These are phyloP conservation scores for Ustilago hordei DNA, from an alignment of 1,284 basidiomycete species.

Conservation along the genomic window DNA sequence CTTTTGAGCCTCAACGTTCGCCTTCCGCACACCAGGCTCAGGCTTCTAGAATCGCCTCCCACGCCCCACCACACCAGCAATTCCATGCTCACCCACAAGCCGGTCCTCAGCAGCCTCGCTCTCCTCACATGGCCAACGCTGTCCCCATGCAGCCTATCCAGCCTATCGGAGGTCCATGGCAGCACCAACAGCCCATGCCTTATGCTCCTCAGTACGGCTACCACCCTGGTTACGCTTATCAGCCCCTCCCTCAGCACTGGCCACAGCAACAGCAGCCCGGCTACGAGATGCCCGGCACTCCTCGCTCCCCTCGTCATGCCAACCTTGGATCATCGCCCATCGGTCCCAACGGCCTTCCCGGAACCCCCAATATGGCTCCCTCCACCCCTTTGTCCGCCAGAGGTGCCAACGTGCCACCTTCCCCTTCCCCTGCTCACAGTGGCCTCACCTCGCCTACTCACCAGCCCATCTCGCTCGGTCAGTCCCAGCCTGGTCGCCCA, in stretches of 20 bases:
- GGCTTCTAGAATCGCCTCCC: slow-evolving; percentile 35
- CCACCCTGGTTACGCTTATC: slow-evolving; percentile 60
- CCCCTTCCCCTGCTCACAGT: slow-evolving; percentile 52
- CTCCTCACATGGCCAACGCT: slow-evolving; percentile 58
- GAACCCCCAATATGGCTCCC: slow-evolving; percentile 55
- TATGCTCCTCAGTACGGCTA: slow-evolving; percentile 57
- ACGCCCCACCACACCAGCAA: slow-evolving; percentile 45
- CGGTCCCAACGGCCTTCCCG: slow-evolving; percentile 56
- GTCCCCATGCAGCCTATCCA: slow-evolving; percentile 62
- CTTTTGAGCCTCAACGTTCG: slow-evolving; percentile 59
- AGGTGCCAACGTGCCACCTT: slow-evolving; percentile 47
- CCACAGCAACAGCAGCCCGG: slow-evolving; percentile 51
- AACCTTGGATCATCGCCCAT: slow-evolving; percentile 60
- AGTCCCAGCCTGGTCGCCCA: slow-evolving; percentile 31
- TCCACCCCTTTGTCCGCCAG: slow-evolving; percentile 45
- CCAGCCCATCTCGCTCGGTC: slow-evolving; percentile 50
- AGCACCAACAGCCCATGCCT: slow-evolving; percentile 54
- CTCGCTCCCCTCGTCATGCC: slow-evolving; percentile 61
- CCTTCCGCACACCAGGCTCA: slow-evolving; percentile 51
- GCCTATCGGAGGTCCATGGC: slow-evolving; percentile 55
- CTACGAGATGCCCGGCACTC: slow-evolving; percentile 59
- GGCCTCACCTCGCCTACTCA: slow-evolving; percentile 52
- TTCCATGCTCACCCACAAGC: slow-evolving; percentile 53
- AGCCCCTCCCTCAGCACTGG: slow-evolving; percentile 52
- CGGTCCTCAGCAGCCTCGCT: slow-evolving; percentile 57